Evolutionary conservation across 371 early-diverging fungal species (phyloP).

Genomic region (Circinella minor): DNA sequence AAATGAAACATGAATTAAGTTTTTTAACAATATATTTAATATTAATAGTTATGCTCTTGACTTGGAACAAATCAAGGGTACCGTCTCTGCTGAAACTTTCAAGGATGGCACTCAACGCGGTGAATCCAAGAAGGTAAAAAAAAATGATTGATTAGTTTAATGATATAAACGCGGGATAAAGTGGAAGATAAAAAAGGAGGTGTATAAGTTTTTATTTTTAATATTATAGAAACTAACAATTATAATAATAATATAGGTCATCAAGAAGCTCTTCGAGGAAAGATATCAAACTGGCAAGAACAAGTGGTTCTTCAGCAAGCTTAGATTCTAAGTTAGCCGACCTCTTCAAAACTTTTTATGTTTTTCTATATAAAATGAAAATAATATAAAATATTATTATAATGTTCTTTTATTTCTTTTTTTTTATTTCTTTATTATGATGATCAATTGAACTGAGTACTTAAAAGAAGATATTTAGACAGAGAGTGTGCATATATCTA

Average conservation of each 20-base stretch:
- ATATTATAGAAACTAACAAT: background rate
- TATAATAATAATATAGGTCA: constrained; percentile 42
- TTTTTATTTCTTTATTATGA: background rate
- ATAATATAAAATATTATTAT: background rate
- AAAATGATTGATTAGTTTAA: background rate
- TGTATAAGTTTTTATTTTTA: background rate
- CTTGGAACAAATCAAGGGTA: constrained; percentile 86
- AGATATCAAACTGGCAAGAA: constrained; percentile 96
- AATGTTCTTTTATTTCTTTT: background rate
- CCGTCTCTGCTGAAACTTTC: constrained; percentile 87
- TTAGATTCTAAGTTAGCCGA: constrained; percentile 82
- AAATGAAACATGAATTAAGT: background rate
- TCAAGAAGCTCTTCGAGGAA: constrained; percentile 96
- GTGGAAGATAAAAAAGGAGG: background rate
- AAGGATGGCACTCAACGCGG: constrained; percentile 93
- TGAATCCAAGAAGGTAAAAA: constrained; percentile 79
- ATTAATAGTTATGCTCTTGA: constrained; percentile 77
- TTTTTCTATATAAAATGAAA: background rate
- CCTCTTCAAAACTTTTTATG: background rate
- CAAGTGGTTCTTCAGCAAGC: constrained; percentile 99
- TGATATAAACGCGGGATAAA: too few species aligned
- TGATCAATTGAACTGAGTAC: too few species aligned
- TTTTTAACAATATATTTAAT: too few species aligned
- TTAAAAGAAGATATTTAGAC: too few species aligned
- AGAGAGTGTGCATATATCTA: too few species aligned